These are phyloP conservation scores for Galerina marginata DNA, from an alignment of 768 basidiomycete genomes.

Conservation along the genomic window DNA sequence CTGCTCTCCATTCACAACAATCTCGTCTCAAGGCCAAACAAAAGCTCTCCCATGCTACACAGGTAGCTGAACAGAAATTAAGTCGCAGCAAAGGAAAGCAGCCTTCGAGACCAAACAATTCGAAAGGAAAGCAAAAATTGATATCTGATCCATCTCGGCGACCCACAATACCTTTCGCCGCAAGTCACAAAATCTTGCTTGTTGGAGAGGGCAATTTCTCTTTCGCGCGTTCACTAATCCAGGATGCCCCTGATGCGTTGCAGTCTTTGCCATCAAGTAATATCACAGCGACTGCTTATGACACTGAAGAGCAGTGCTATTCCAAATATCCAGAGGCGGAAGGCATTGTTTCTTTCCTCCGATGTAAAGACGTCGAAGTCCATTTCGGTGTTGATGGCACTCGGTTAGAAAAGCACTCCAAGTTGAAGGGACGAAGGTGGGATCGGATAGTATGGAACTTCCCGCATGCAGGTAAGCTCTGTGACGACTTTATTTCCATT, in stretches of 20 bases:
- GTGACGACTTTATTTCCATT: not conserved
- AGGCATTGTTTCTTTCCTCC: slow-evolving; percentile 59
- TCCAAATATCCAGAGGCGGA: slow-evolving; percentile 81
- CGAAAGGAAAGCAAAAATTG: slow-evolving; percentile 45
- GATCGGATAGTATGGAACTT: slow-evolving; percentile 94
- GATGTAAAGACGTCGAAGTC: slow-evolving; percentile 67
- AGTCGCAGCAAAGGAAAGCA: slow-evolving; percentile 35
- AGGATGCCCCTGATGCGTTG: slow-evolving; percentile 50
- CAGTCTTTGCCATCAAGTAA: slow-evolving; percentile 64
- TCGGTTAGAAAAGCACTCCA: slow-evolving; percentile 60
- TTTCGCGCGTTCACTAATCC: slow-evolving; percentile 77
- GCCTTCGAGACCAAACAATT: slow-evolving; percentile 4
- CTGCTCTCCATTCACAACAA: slow-evolving; percentile 73
- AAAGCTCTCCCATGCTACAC: slow-evolving; percentile 55
- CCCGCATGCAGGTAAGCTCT: slow-evolving; percentile 84
- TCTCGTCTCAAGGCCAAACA: slow-evolving; percentile 66
- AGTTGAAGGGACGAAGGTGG: slow-evolving; percentile 67
- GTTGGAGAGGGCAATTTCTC: slow-evolving; percentile 97
- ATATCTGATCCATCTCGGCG: slow-evolving; percentile 27
- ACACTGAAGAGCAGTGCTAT: slow-evolving; percentile 76
- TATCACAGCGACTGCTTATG: slow-evolving; percentile 86
- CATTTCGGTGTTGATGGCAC: slow-evolving; percentile 89
- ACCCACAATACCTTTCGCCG: slow-evolving; percentile 67
- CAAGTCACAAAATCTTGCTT: slow-evolving; percentile 72
- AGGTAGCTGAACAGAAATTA: slow-evolving; percentile 52